A percentile compares a stretch with the other conserved stretches of the same genome.
Conservation (phyloP, 1,284 basidiomycete genomes). For the Malassezia restricta region DNA sequence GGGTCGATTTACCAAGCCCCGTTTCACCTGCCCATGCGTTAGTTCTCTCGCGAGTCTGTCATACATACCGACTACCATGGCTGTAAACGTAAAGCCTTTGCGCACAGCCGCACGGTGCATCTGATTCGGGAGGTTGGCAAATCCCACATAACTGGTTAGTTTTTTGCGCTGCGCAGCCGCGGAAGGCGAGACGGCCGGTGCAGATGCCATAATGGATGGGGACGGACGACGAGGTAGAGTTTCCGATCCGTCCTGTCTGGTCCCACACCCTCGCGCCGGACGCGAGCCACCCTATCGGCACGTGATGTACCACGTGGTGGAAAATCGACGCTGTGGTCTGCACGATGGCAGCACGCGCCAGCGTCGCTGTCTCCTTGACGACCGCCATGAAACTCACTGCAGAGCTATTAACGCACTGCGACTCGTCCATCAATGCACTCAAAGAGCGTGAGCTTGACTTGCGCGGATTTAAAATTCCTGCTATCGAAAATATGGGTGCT, state of each 20-base stretch:
- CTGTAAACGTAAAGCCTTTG: conserved; percentile 43
- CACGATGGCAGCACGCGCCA: not conserved
- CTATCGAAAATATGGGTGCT: conserved; percentile 97
- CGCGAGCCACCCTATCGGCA: not conserved
- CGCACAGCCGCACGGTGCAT: conserved; percentile 39
- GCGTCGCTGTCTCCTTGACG: not conserved
- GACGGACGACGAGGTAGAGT: not conserved
- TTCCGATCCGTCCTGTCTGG: not conserved
- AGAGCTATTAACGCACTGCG: conserved; percentile 67
- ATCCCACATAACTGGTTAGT: conserved; percentile 43
- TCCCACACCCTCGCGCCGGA: not conserved
- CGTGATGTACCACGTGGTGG: conserved; percentile 12
- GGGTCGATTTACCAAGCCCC: conserved; percentile 44
- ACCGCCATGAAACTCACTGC: conserved; percentile 73
- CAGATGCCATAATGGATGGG: not conserved
- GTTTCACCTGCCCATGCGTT: conserved; percentile 22
- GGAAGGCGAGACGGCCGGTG: not conserved
- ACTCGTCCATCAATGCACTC: conserved; percentile 70
- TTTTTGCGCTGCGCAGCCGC: conserved; percentile 23
- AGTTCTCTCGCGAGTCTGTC: not conserved
- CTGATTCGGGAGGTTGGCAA: conserved; percentile 45
- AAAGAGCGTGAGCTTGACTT: conserved; percentile 74
- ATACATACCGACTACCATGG: conserved; percentile 39
- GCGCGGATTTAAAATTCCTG: conserved; percentile 70
- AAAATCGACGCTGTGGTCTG: not conserved